These are phyloP conservation scores for Angomonas deanei DNA, from an alignment of 208 protist species.

Conservation along the genomic window DNA sequence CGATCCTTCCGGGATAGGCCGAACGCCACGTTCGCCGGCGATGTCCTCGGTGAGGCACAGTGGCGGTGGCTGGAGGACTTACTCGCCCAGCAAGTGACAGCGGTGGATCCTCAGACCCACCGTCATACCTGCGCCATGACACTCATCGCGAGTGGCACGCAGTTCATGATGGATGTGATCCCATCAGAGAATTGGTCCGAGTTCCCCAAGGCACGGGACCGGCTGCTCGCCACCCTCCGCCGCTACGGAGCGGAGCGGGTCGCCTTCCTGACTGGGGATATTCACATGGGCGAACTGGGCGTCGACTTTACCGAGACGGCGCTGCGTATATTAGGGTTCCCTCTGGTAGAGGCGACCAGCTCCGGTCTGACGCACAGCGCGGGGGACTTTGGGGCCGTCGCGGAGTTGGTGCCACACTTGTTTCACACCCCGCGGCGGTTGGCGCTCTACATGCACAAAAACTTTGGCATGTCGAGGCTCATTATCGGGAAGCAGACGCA, in stretches of 20 bases:
- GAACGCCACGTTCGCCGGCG: conserved; percentile 42
- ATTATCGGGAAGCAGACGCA: conserved; percentile 9
- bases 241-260: conserved; percentile 40
- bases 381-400: conserved; percentile 32
- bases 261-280: conserved; percentile 77
- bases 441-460: conserved; percentile 57
- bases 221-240: conserved; percentile 49
- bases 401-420: conserved; percentile 29
- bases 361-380: conserved; percentile 79
- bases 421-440: conserved; percentile 46
- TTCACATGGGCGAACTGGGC: conserved; percentile 81
- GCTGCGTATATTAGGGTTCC: conserved; percentile 40
- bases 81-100: conserved; percentile 27
- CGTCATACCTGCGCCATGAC: conserved; percentile 50
- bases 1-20: conserved; percentile 64
- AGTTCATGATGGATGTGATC: conserved; percentile 77
- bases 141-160: conserved; percentile 68
- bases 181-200: conserved; percentile 66
- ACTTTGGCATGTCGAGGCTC: conserved; percentile 56
- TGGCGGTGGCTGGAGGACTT: conserved; percentile 68
- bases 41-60: conserved; percentile 76
- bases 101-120: background rate
- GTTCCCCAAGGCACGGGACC: conserved; percentile 50
- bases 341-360: conserved; percentile 71
- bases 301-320: conserved; percentile 42